Evolutionary conservation across 495 filamentous ascomycete species (phyloP).

Genomic region (Pyrenula aspistea): DNA sequence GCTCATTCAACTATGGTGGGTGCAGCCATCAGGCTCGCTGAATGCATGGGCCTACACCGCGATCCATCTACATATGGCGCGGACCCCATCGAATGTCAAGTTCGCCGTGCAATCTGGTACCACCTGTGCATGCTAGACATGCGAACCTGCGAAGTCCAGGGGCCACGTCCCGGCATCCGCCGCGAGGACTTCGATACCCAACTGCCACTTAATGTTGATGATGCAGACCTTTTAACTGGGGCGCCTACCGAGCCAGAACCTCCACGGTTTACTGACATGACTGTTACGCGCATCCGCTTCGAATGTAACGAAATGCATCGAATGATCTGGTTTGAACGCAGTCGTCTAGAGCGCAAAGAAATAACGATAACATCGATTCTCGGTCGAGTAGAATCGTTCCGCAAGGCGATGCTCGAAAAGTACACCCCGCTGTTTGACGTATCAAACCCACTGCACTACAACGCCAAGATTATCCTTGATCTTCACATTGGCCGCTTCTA

Average conservation of each 20-base stretch:
- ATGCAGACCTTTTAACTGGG: slow-evolving; percentile 35
- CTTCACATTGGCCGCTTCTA: slow-evolving; percentile 49
- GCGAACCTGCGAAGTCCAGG: slow-evolving; percentile 63
- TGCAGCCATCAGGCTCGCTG: slow-evolving; percentile 57
- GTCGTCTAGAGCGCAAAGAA: slow-evolving; percentile 45
- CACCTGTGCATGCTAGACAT: slow-evolving; percentile 65
- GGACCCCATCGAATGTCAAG: slow-evolving; percentile 54
- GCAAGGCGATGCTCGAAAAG: slow-evolving; percentile 41
- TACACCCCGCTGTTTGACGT: slow-evolving; percentile 49
- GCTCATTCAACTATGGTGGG: slow-evolving; percentile 60
- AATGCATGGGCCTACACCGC: slow-evolving; percentile 66
- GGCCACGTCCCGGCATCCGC: slow-evolving; percentile 53
- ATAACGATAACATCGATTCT: slow-evolving; percentile 29
- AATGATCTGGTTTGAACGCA: slow-evolving; percentile 48
- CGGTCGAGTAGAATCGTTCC: slow-evolving; percentile 49
- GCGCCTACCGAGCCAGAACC: slow-evolving; percentile 31
- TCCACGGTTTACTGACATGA: slow-evolving; percentile 49
- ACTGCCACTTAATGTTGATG: slow-evolving; percentile 55
- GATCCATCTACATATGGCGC: slow-evolving; percentile 50
- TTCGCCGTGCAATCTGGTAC: slow-evolving; percentile 69
- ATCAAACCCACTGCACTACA: slow-evolving; percentile 41
- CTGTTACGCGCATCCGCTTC: slow-evolving; percentile 52
- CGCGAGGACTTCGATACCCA: slow-evolving; percentile 60
- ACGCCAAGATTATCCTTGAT: slow-evolving; percentile 46
- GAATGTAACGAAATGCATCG: slow-evolving; percentile 65